A percentile compares a stretch with the other conserved stretches of the same genome.
Conservation (phyloP, 2,329 filamentous ascomycete genomes). For the Domatiomyces globalis region DNA sequence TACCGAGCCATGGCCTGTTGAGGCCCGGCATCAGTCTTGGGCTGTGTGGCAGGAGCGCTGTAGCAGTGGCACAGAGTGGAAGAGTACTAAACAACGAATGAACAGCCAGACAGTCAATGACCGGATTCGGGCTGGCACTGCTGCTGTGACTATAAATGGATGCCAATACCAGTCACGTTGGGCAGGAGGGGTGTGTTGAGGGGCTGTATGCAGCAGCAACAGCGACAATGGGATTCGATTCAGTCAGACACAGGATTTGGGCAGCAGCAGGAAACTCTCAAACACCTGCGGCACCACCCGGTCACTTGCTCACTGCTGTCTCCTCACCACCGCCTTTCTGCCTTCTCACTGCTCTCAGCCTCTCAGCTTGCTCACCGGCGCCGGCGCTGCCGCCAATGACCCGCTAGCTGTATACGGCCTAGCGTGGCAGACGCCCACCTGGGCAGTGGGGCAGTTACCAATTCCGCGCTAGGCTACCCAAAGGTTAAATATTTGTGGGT, state of each 20-base stretch:
- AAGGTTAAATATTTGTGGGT: no score
- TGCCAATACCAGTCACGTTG: neutral
- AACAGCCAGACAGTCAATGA: neutral
- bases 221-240: no score
- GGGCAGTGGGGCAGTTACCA: no score
- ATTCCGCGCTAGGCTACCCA: no score
- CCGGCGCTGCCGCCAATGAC: neutral
- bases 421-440: neutral
- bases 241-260: no score
- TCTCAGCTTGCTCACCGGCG: neutral
- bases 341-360: neutral
- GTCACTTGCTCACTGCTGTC: neutral
- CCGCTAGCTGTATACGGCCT: neutral
- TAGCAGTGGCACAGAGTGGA: neutral
- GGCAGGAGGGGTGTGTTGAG: no score
- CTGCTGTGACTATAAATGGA: neutral
- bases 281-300: neutral
- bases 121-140: neutral
- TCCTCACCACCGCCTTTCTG: neutral
- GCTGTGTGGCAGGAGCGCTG: neutral
- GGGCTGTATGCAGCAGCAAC: no score
- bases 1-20: neutral
- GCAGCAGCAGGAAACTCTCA: neutral
- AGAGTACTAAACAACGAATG: neutral
- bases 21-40: neutral